Evolutionary conservation across 2,329 filamentous ascomycete species (phyloP).

Genomic region (Beauveria scarabaeidicola): DNA sequence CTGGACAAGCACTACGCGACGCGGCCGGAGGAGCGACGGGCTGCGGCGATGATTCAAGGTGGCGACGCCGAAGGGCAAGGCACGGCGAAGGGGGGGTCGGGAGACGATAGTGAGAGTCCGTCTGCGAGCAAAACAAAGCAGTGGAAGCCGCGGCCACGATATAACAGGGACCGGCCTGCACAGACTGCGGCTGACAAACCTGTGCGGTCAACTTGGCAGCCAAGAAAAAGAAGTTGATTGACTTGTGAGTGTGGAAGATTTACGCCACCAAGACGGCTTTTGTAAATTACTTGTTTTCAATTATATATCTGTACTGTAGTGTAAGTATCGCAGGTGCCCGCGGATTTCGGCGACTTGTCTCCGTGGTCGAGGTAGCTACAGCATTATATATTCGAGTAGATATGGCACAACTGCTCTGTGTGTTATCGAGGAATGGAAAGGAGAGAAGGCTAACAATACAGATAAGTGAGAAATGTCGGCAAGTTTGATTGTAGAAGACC

Average conservation of each 20-base stretch:
- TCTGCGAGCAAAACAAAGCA: neutral
- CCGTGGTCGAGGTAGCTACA: too few relatives aligned
- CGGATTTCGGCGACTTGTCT: too few relatives aligned
- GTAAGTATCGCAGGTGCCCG: neutral
- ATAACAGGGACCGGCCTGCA: neutral
- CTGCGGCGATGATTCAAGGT: neutral
- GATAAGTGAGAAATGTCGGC: too few relatives aligned
- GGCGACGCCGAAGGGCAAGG: neutral
- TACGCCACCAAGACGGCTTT: neutral
- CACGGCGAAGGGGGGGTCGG: too few relatives aligned
- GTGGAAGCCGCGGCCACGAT: neutral
- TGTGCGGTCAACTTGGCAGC: neutral
- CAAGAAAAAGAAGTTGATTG: neutral
- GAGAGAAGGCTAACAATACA: too few relatives aligned
- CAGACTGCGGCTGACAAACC: neutral
- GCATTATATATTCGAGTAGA: too few relatives aligned
- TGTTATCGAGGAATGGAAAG: too few relatives aligned
- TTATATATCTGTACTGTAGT: neutral
- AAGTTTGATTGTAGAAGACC: too few relatives aligned
- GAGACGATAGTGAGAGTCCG: neutral
- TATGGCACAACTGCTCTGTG: too few relatives aligned
- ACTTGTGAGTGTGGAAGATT: neutral
- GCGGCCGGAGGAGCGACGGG: neutral
- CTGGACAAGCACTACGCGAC: conserved; percentile 7
- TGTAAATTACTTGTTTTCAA: neutral